phyloP scores from a whole-genome alignment of 805 yeast genomes.

The Saitoella complicata region DNA sequence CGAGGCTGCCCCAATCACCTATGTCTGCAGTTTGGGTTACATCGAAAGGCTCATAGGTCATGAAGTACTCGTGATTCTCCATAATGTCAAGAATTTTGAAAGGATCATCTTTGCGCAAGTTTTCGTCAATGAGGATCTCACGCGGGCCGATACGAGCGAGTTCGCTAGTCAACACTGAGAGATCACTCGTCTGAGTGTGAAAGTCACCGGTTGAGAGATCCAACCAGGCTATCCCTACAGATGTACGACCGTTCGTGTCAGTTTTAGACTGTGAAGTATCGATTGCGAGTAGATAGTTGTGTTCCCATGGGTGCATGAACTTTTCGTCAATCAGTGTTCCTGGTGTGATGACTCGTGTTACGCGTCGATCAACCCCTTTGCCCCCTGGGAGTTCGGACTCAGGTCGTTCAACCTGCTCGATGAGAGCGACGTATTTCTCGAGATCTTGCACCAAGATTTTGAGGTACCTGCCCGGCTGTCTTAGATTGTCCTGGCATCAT shows the following conservation, averaged over 20 bases:
- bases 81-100: slow-evolving; percentile 4
- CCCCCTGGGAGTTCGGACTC: slow-evolving; percentile 1
- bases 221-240: slow-evolving; percentile 71
- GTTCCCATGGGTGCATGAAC: slow-evolving; percentile 53
- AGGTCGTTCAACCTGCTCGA: slow-evolving; percentile 40
- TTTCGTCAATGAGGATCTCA: slow-evolving; percentile 42
- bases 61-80: slow-evolving; percentile 22
- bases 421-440: slow-evolving; percentile 59
- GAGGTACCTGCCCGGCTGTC: slow-evolving; percentile 34
- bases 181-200: slow-evolving; percentile 45
- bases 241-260: slow-evolving; percentile 17
- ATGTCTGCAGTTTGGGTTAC: not conserved
- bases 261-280: slow-evolving; percentile 10
- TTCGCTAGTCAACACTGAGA: slow-evolving; percentile 49
- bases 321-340: slow-evolving; percentile 86
- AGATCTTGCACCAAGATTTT: slow-evolving; percentile 54
- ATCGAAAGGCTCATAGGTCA: slow-evolving; percentile 18
- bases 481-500: too few relatives aligned
- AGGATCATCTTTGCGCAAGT: slow-evolving; percentile 1
- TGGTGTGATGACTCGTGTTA: slow-evolving; percentile 72
- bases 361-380: slow-evolving; percentile 40
- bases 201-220: slow-evolving; percentile 76
- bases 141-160: slow-evolving; percentile 65
- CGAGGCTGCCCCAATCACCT: slow-evolving; percentile 5
- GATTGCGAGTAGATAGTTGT: slow-evolving; percentile 55